phyloP scores from a whole-genome alignment of 2,329 filamentous ascomycete species.

The Sphaerulina populicola region DNA sequence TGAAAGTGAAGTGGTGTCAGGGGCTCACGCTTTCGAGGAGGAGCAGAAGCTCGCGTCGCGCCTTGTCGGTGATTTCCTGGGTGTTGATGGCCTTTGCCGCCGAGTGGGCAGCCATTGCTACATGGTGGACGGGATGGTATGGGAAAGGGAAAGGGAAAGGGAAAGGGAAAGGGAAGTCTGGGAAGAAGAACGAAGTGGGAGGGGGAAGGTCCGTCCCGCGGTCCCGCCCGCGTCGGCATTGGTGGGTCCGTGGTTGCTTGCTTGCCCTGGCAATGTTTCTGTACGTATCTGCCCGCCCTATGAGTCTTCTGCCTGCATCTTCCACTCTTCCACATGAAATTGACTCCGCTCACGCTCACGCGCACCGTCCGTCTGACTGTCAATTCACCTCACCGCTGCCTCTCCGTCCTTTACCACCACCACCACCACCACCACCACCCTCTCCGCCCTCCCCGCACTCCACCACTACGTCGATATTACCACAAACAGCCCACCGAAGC shows the following conservation, averaged over 20 bases:
- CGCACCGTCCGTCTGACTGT: constrained; percentile 1
- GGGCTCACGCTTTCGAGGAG: constrained; percentile 88
- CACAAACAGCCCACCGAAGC: not conserved
- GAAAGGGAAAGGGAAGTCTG: not conserved
- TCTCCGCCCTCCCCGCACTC: not conserved
- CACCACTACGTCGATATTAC: not conserved
- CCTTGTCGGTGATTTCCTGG: constrained; percentile 68
- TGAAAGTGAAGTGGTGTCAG: constrained; percentile 19
- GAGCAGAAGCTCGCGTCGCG: constrained; percentile 78
- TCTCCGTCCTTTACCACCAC: too few relatives aligned
- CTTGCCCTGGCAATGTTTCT: not conserved
- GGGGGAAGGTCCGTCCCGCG: not conserved
- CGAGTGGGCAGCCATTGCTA: constrained; percentile 34
- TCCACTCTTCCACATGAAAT: not conserved
- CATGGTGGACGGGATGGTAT: constrained; percentile 16
- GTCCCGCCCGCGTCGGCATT: not conserved
- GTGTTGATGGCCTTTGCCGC: constrained; percentile 63
- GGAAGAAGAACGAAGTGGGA: not conserved
- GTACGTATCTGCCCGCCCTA: not conserved
- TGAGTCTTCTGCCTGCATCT: not conserved
- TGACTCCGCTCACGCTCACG: not conserved
- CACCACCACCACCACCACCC: not conserved
- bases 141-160: not conserved
- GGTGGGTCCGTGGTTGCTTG: not conserved
- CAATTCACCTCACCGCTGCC: too few relatives aligned